Evolutionary conservation across 768 basidiomycete genomes (phyloP).

Genomic region (Leccinum rimulosum): DNA sequence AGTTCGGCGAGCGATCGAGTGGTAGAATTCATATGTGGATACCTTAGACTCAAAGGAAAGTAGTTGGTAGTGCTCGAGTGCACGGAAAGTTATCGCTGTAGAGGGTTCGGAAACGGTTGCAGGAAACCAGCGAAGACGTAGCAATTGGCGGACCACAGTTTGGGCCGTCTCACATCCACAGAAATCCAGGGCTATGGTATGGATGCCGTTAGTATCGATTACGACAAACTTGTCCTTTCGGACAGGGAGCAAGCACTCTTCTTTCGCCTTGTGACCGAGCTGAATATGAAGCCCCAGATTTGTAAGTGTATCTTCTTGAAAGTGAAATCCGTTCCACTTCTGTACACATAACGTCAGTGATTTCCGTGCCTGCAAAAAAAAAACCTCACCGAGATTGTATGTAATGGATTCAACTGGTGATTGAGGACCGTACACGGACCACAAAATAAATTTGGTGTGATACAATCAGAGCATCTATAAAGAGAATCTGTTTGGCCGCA

Average conservation of each 20-base stretch:
- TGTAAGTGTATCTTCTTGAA: background rate
- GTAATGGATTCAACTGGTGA: background rate
- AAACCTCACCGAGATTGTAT: background rate
- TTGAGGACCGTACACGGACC: background rate
- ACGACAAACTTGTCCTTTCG: background rate
- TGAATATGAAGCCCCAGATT: background rate
- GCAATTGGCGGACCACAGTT: background rate
- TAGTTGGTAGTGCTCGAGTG: background rate
- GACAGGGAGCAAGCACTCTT: background rate
- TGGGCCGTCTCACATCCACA: background rate
- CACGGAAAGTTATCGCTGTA: background rate
- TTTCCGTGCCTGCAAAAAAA: background rate
- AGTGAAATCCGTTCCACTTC: background rate
- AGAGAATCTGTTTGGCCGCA: background rate
- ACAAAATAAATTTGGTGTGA: background rate
- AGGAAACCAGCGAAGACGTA: background rate
- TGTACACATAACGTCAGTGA: background rate
- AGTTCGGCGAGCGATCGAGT: background rate
- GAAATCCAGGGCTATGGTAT: background rate
- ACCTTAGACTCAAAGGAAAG: background rate
- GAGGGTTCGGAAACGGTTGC: background rate
- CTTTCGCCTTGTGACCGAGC: background rate
- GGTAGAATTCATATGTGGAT: background rate
- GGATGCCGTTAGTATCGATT: background rate
- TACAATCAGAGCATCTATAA: background rate